A percentile compares a stretch with the other conserved stretches of the same genome.
Conservation (phyloP, 1,139 yeast genomes). For the Taphrina populina region DNA sequence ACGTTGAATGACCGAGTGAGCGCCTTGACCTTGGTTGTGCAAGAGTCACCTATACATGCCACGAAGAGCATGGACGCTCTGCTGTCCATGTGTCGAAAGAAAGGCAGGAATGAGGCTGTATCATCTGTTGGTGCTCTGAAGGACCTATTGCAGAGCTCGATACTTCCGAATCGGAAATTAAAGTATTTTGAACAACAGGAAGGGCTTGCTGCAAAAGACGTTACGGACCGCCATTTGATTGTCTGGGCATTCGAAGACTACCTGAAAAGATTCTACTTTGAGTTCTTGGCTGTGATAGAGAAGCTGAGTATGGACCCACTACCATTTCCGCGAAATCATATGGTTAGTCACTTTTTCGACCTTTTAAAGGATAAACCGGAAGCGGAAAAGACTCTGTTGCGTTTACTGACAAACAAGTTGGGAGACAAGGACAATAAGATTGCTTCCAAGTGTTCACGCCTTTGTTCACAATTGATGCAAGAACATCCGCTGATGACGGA, state of each 20-base stretch:
- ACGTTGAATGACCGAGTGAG: conserved; percentile 93
- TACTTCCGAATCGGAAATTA: conserved; percentile 79
- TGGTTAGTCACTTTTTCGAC: conserved; percentile 74
- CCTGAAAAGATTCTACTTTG: conserved; percentile 72
- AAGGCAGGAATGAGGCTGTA: conserved; percentile 88
- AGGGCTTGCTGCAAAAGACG: conserved; percentile 46
- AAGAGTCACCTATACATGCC: conserved; percentile 93
- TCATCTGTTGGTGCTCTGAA: conserved; percentile 86
- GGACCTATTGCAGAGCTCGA: conserved; percentile 78
- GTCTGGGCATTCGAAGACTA: conserved; percentile 86
- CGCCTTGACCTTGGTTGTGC: conserved; percentile 84
- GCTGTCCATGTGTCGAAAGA: conserved; percentile 77
- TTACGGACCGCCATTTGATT: conserved; percentile 52
- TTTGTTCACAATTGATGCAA: conserved; percentile 75
- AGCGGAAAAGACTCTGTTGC: conserved; percentile 86
- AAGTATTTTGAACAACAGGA: conserved; percentile 77
- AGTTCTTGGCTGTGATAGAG: conserved; percentile 68
- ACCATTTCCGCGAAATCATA: conserved; percentile 77
- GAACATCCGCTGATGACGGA: conserved; percentile 95
- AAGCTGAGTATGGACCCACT: conserved; percentile 85
- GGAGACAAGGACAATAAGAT: conserved; percentile 93
- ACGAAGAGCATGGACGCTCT: conserved; percentile 77
- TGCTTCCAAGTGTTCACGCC: conserved; percentile 81
- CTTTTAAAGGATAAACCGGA: conserved; percentile 84
- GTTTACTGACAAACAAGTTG: conserved; percentile 85